Conservation (phyloP, 164 flowering plant genomes). For the Vitis riparia region DNA sequence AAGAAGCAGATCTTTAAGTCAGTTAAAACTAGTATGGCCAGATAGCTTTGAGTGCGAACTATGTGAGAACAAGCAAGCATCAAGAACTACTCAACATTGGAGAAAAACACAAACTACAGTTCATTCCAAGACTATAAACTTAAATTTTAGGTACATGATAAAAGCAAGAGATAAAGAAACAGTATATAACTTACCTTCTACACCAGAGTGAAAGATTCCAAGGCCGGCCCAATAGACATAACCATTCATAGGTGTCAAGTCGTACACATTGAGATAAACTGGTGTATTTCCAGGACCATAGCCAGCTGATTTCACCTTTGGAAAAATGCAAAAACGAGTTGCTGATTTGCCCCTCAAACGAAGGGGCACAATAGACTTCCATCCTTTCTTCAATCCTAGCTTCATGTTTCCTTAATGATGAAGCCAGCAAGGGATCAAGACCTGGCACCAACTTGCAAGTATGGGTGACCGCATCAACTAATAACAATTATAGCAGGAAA, state of each 20-base stretch:
- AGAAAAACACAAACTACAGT: background rate
- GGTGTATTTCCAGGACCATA: conserved; percentile 64
- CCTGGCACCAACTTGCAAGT: conserved; percentile 29
- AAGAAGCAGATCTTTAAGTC: no score
- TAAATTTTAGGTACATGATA: background rate
- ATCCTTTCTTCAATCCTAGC: conserved; percentile 63
- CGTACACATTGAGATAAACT: conserved; percentile 95
- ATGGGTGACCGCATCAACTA: conserved; percentile 1
- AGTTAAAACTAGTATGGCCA: no score
- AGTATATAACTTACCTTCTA: conserved; percentile 65
- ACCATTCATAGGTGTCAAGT: conserved; percentile 92
- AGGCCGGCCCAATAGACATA: conserved; percentile 95
- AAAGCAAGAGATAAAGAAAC: background rate
- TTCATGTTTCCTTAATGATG: conserved; percentile 44
- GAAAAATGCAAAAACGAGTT: conserved; percentile 68
- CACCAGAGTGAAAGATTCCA: conserved; percentile 95
- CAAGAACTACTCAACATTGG: background rate
- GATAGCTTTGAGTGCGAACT: background rate
- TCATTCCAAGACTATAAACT: background rate
- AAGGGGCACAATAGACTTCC: conserved; percentile 61
- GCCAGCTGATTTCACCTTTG: conserved; percentile 62
- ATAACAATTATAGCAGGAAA: no score
- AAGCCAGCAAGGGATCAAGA: conserved; percentile 19
- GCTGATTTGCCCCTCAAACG: conserved; percentile 62
- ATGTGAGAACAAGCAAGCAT: background rate